Percentiles rank a stretch among this genome's conserved stretches.
Evolutionary conservation across 116 monocot genomes (phyloP).

Genomic region (Dioscorea cayenensis): DNA sequence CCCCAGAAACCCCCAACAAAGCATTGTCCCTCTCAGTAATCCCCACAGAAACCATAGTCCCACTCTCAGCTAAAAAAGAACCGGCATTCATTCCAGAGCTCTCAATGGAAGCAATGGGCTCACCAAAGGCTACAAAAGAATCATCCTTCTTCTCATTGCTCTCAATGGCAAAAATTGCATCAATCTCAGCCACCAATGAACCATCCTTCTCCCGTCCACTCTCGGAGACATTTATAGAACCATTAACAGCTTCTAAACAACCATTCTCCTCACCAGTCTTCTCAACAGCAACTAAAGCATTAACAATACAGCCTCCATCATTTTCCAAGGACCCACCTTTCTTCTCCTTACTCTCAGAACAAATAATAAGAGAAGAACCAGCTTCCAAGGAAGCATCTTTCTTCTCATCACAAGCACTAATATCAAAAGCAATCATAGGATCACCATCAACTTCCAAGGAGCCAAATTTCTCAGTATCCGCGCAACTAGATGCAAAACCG

Average conservation of each 20-base stretch:
- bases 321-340: neutral
- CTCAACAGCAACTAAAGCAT: neutral
- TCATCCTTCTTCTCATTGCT: neutral
- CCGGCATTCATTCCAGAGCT: neutral
- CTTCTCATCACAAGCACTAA: neutral
- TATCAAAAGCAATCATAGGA: neutral
- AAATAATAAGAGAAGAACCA: neutral
- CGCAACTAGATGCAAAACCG: neutral
- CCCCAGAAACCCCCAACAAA: neutral
- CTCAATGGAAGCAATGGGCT: neutral
- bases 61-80: neutral
- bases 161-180: neutral
- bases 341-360: neutral
- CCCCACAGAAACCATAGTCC: neutral
- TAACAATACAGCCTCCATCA: neutral
- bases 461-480: neutral
- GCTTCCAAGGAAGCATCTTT: neutral
- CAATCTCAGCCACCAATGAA: neutral
- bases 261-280: neutral
- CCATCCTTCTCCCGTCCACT: neutral
- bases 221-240: neutral
- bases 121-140: neutral
- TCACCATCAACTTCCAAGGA: slow-evolving; percentile 1
- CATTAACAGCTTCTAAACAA: neutral
- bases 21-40: neutral